phyloP scores from a whole-genome alignment of 108 stramenopile species.

The Skeletonema potamos region DNA sequence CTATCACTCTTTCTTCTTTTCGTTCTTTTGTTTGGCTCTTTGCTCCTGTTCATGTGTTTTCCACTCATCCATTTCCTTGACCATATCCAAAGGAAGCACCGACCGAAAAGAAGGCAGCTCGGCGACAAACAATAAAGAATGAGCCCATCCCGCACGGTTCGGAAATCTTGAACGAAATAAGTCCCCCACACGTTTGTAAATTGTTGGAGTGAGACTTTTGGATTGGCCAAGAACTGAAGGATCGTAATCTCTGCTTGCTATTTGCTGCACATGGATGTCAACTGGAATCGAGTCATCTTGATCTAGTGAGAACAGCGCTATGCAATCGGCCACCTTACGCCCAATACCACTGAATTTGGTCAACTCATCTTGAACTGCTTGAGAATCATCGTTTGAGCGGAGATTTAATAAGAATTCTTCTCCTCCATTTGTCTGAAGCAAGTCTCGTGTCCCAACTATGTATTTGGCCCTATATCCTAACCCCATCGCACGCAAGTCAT shows the following conservation, averaged over 20 bases:
- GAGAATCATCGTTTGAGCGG: constrained; percentile 35
- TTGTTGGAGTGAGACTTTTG: constrained; percentile 91
- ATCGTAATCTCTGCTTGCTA: constrained; percentile 91
- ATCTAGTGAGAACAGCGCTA: constrained; percentile 94
- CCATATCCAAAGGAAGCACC: constrained; percentile 64
- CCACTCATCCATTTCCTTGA: constrained; percentile 69
- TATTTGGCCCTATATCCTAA: constrained; percentile 96
- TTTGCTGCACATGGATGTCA: constrained; percentile 97
- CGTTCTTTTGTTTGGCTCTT: constrained; percentile 11
- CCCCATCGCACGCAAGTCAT: constrained; percentile 80
- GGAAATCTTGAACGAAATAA: constrained; percentile 89
- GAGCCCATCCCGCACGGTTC: constrained; percentile 96
- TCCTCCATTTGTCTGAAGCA: constrained; percentile 60
- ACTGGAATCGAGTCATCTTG: constrained; percentile 92
- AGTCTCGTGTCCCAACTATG: constrained; percentile 75
- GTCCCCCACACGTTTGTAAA: constrained; percentile 90
- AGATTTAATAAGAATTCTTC: constrained; percentile 59
- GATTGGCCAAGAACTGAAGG: constrained; percentile 47
- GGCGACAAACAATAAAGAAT: constrained; percentile 97
- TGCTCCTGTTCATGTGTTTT: constrained; percentile 7
- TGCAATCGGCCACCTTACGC: constrained; percentile 98
- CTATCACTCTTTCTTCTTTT: neutral
- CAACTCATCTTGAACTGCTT: constrained; percentile 67
- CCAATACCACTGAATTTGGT: constrained; percentile 88
- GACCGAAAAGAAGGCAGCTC: constrained; percentile 84